Conservation (phyloP, 306 rosid genomes). For the Abrus precatorius region DNA sequence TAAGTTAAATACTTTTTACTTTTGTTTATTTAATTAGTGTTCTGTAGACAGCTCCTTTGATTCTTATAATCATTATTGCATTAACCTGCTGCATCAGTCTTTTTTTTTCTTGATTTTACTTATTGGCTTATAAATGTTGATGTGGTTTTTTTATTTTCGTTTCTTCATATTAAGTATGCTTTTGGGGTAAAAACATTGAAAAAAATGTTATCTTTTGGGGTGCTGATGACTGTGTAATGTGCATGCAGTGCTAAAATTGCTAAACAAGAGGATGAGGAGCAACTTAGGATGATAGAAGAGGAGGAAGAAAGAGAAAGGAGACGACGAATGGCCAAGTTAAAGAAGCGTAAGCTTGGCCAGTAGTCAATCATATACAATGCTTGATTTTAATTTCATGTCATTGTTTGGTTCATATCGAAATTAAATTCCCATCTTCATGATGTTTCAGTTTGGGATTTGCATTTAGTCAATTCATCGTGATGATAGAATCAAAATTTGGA, state of each 20-base stretch:
- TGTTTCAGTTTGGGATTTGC: constrained; percentile 32
- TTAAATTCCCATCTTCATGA: constrained; percentile 20
- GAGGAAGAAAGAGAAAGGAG: constrained; percentile 62
- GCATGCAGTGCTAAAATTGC: constrained; percentile 63
- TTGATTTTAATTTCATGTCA: background rate
- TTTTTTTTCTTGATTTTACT: background rate
- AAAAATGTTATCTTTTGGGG: background rate
- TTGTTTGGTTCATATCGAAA: constrained; percentile 41
- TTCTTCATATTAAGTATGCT: background rate
- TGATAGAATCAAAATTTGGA: background rate
- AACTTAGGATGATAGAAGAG: constrained; percentile 60
- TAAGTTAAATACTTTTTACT: too few species aligned
- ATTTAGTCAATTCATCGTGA: constrained; percentile 42
- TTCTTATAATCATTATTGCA: too few species aligned
- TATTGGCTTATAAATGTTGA: background rate
- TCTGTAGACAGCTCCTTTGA: too few species aligned
- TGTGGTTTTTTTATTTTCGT: background rate
- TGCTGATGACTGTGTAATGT: constrained; percentile 20
- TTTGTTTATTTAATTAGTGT: too few species aligned
- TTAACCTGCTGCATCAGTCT: background rate
- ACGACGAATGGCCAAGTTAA: constrained; percentile 50
- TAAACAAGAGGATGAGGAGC: constrained; percentile 74
- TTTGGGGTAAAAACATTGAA: background rate
- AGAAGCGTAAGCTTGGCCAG: constrained; percentile 55
- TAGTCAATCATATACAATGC: background rate